Percentiles rank a stretch among this genome's conserved stretches.
Evolutionary conservation across 2,329 filamentous ascomycete species (phyloP).

Genomic region (Sporothrix schenckii): DNA sequence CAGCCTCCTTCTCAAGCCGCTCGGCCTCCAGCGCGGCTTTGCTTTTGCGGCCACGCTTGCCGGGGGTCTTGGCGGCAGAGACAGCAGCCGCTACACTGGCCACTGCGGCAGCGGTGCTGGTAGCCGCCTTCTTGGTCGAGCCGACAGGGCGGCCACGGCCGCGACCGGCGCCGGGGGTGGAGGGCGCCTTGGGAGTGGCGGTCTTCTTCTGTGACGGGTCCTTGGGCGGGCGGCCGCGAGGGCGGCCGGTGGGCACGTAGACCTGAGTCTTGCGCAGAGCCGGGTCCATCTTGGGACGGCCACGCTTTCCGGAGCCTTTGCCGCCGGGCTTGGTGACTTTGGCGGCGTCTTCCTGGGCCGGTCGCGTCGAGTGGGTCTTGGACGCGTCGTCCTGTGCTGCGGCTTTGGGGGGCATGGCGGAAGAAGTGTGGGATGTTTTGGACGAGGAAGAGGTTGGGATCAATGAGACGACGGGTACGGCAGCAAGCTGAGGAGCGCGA

Average conservation of each 20-base stretch:
- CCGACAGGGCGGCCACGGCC: slow-evolving; percentile 35
- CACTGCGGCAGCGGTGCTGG: neutral
- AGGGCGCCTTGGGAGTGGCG: slow-evolving; percentile 29
- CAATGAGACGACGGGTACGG: neutral
- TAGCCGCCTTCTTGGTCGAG: slow-evolving; percentile 35
- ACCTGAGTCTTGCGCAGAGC: slow-evolving; percentile 36
- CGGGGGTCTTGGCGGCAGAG: slow-evolving; percentile 29
- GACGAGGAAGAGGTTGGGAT: neutral
- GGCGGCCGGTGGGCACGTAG: slow-evolving; percentile 38
- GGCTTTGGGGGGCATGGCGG: slow-evolving; percentile 34
- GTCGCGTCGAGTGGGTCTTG: slow-evolving; percentile 30
- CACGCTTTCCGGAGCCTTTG: slow-evolving; percentile 37
- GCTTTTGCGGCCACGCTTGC: slow-evolving; percentile 37
- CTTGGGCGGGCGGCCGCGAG: slow-evolving; percentile 37
- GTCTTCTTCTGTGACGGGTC: slow-evolving; percentile 36
- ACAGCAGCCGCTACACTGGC: slow-evolving; percentile 27
- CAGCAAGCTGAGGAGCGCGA: neutral
- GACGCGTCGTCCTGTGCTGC: slow-evolving; percentile 27
- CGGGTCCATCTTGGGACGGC: slow-evolving; percentile 38
- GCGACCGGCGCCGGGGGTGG: slow-evolving; percentile 32
- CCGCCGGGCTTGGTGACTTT: slow-evolving; percentile 36
- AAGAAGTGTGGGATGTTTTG: slow-evolving; percentile 24
- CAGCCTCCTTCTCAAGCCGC: slow-evolving; percentile 29
- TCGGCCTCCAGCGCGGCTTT: slow-evolving; percentile 36
- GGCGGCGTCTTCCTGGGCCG: slow-evolving; percentile 36